A percentile compares a stretch with the other conserved stretches of the same genome.
Evolutionary conservation across 148 eudicot species (phyloP).

Genomic region (Linanthus parryae): DNA sequence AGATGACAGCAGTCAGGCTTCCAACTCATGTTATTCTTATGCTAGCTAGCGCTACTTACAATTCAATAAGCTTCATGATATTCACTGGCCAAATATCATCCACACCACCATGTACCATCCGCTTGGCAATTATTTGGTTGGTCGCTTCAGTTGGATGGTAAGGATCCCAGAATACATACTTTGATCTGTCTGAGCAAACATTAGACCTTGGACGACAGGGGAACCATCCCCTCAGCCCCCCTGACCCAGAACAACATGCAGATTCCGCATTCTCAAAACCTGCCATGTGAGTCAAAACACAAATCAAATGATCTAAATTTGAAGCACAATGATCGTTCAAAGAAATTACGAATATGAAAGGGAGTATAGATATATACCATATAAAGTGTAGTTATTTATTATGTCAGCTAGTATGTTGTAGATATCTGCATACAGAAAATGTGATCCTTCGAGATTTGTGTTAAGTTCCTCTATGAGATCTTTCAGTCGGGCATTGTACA

Average conservation of each 20-base stretch:
- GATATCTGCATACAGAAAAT: slow-evolving; percentile 55
- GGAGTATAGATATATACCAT: slow-evolving; percentile 51
- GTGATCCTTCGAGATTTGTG: slow-evolving; percentile 36
- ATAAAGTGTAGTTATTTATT: slow-evolving; percentile 37
- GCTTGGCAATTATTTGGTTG: slow-evolving; percentile 46
- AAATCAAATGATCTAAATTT: too few relatives aligned
- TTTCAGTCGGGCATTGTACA: slow-evolving; percentile 44
- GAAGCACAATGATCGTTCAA: too few relatives aligned
- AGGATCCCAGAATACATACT: slow-evolving; percentile 83
- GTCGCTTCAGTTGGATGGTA: slow-evolving; percentile 80
- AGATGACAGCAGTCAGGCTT: too few relatives aligned
- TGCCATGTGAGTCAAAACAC: slow-evolving; percentile 12
- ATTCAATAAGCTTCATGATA: too few relatives aligned
- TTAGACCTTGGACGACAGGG: slow-evolving; percentile 65
- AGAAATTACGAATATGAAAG: too few relatives aligned
- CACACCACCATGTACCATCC: slow-evolving; percentile 47
- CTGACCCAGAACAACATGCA: slow-evolving; percentile 54
- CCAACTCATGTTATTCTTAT: too few relatives aligned
- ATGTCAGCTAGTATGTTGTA: slow-evolving; percentile 41
- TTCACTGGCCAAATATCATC: slow-evolving; percentile 46
- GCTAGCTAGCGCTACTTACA: too few relatives aligned
- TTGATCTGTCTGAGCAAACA: slow-evolving; percentile 54
- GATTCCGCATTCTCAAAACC: slow-evolving; percentile 58
- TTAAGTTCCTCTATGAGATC: slow-evolving; percentile 34
- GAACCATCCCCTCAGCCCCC: slow-evolving; percentile 58